phyloP scores from a whole-genome alignment of 2,329 filamentous ascomycete species.

The Bipolaris oryzae region DNA sequence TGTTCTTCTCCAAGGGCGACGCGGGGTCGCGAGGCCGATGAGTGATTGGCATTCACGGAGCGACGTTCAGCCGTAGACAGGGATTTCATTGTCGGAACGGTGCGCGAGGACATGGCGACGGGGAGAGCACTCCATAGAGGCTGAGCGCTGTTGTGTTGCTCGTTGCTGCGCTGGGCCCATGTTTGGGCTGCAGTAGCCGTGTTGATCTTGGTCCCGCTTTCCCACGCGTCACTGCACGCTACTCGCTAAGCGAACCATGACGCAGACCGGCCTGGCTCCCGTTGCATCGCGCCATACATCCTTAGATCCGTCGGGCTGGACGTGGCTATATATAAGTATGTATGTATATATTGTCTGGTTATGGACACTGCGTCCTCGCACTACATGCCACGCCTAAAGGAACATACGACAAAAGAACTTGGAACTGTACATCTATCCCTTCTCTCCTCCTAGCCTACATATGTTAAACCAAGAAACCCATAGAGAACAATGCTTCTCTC shows the following conservation, averaged over 20 bases:
- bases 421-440: too few species aligned
- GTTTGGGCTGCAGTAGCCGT: constrained; percentile 28
- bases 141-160: constrained; percentile 22
- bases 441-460: too few species aligned
- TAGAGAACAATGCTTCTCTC: neutral
- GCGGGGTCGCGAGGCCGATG: constrained; percentile 46
- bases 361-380: neutral
- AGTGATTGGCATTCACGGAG: constrained; percentile 39
- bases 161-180: constrained; percentile 24
- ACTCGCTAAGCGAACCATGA: constrained; percentile 21
- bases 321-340: too few species aligned
- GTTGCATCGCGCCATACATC: too few species aligned
- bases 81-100: constrained; percentile 38
- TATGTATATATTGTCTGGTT: neutral
- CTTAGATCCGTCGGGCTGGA: too few species aligned
- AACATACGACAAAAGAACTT: too few species aligned
- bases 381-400: neutral
- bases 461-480: neutral
- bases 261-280: constrained; percentile 11
- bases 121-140: constrained; percentile 34
- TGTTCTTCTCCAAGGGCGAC: constrained; percentile 44
- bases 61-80: constrained; percentile 41
- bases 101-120: constrained; percentile 44
- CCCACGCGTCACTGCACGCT: constrained; percentile 22
- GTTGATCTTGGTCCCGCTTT: constrained; percentile 25